Percentiles rank a stretch among this genome's conserved stretches.
Conservation (phyloP, 345 rosid species). For the Nephelium lappaceum region DNA sequence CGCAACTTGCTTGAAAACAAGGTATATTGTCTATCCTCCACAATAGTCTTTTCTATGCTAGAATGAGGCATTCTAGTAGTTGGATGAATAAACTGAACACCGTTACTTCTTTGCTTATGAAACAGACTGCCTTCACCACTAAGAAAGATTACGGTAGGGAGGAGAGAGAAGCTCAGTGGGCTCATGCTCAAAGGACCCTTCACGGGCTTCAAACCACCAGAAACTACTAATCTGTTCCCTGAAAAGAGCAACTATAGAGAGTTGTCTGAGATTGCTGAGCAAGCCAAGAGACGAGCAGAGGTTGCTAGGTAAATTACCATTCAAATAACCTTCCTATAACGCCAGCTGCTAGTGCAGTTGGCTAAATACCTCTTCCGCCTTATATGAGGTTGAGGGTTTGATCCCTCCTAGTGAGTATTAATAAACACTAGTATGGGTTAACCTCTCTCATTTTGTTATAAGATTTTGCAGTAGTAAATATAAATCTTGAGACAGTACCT, state of each 20-base stretch:
- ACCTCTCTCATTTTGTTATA: not conserved
- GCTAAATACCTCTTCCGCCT: too few species aligned
- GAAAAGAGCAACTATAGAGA: constrained; percentile 73
- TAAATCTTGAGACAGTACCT: not conserved
- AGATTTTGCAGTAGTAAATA: not conserved
- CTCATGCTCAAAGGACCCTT: constrained; percentile 74
- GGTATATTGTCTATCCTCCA: constrained; percentile 39
- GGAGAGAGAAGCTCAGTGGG: constrained; percentile 97
- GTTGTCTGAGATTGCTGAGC: constrained; percentile 83
- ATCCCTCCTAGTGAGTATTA: too few species aligned
- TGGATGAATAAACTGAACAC: not conserved
- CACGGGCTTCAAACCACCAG: constrained; percentile 82
- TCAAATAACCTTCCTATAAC: not conserved
- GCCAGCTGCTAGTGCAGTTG: too few species aligned
- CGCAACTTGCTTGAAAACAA: constrained; percentile 67
- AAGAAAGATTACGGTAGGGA: constrained; percentile 86
- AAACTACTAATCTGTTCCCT: constrained; percentile 38
- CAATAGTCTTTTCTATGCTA: not conserved
- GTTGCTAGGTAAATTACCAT: constrained; percentile 65
- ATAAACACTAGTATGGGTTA: too few species aligned
- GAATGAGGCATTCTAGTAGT: not conserved
- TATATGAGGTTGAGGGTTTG: too few species aligned
- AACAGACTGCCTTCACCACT: constrained; percentile 85
- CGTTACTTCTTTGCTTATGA: not conserved
- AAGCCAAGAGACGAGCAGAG: constrained; percentile 87